A percentile compares a stretch with the other conserved stretches of the same genome.
phyloP scores from a whole-genome alignment of 163 green algal species.

The Coccomyxa subellipsoidea region DNA sequence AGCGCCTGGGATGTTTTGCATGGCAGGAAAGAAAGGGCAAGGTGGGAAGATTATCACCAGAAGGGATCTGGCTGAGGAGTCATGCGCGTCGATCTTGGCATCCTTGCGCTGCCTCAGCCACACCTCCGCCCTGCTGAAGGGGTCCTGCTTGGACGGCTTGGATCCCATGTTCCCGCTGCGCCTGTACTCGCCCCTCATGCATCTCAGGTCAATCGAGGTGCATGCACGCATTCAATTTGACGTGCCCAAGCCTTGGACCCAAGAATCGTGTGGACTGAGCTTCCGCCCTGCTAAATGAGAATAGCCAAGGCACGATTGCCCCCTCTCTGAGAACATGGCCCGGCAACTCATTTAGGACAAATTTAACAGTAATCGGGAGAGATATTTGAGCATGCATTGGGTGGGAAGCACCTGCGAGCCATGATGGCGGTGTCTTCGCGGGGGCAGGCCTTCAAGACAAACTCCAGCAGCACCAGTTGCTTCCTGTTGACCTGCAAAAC shows the following conservation, averaged over 20 bases:
- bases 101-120: neutral
- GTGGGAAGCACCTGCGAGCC: neutral
- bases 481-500: slow-evolving; percentile 14
- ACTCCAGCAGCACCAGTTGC: slow-evolving; percentile 38
- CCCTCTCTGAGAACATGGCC: too few species aligned
- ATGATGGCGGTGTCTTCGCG: slow-evolving; percentile 21
- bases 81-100: neutral
- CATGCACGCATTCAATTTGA: neutral
- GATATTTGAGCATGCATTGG: too few species aligned
- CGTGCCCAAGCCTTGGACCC: too few species aligned
- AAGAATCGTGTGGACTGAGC: too few species aligned
- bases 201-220: too few species aligned
- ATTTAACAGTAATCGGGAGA: neutral
- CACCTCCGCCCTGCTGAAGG: slow-evolving; percentile 31
- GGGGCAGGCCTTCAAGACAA: slow-evolving; percentile 41
- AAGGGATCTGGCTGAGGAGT: neutral
- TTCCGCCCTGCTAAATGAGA: too few species aligned
- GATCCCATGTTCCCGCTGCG: slow-evolving; percentile 40
- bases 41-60: neutral
- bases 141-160: slow-evolving; percentile 20
- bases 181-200: slow-evolving; percentile 3
- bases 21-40: neutral
- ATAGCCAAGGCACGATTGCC: too few species aligned
- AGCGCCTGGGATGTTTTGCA: too few species aligned
- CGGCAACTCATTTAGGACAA: neutral